These are phyloP conservation scores for Cucumis sativus DNA, from an alignment of 306 rosid species.

Conservation along the genomic window Cucumber_9930_V3 NC_026659.2:27520501-27521000, in stretches of 20 bases:
- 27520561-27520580: conserved; percentile 27
- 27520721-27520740: conserved; percentile 24
- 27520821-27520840: conserved; percentile 33
- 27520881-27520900: conserved; percentile 42
- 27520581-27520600: conserved; percentile 57
- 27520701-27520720: conserved; percentile 21
- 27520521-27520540: not conserved
- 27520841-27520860: conserved; percentile 35
- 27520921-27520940: not conserved
- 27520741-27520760: conserved; percentile 17
- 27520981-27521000: not conserved
- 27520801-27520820: conserved; percentile 41
- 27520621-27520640: conserved; percentile 18
- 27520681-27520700: conserved; percentile 13
- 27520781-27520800: conserved; percentile 23
- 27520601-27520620: conserved; percentile 54
- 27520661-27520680: conserved; percentile 16
- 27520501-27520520: not conserved
- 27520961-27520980: not conserved
- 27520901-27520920: conserved; percentile 47
- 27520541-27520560: conserved; percentile 27
- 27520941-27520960: not conserved
- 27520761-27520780: conserved; percentile 18
- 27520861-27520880: conserved; percentile 59
- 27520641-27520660: conserved; percentile 21